Evolutionary conservation across 2,329 filamentous ascomycete species (phyloP).

Genomic region (Massarina eburnea): DNA sequence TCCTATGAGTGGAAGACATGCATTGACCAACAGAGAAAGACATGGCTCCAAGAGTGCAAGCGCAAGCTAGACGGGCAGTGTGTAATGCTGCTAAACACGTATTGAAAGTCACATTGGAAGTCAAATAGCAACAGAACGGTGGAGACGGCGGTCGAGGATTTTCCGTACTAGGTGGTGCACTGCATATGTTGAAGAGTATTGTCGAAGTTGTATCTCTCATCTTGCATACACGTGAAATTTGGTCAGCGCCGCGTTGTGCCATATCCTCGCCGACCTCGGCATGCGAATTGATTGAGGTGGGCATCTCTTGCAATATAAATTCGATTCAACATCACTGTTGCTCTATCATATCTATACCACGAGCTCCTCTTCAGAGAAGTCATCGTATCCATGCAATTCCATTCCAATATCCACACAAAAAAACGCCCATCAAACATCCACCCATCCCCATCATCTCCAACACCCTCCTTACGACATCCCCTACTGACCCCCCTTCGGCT

Average conservation of each 20-base stretch:
- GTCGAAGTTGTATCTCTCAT: too few species aligned
- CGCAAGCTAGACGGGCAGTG: too few species aligned
- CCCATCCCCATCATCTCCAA: background rate
- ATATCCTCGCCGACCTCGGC: too few species aligned
- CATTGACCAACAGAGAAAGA: background rate
- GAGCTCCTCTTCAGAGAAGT: background rate
- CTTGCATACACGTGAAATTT: too few species aligned
- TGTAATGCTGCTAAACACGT: too few species aligned
- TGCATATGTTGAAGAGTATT: too few species aligned
- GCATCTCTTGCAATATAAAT: background rate
- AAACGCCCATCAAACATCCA: background rate
- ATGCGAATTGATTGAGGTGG: background rate
- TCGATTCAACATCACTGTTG: background rate
- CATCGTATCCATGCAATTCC: background rate
- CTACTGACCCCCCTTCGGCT: slow-evolving; percentile 21
- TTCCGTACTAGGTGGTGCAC: too few species aligned
- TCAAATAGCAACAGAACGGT: too few species aligned
- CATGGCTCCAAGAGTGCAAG: too few species aligned
- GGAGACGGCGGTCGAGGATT: too few species aligned
- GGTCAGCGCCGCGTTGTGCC: too few species aligned
- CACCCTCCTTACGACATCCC: background rate
- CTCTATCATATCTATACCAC: background rate
- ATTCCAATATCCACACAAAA: background rate
- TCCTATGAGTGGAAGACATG: background rate
- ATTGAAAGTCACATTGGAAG: too few species aligned